Evolutionary conservation across 108 stramenopile genomes (phyloP), one percentile per base, ranked within the genome.

Genomic region (Cyclotella atomus): DNA sequence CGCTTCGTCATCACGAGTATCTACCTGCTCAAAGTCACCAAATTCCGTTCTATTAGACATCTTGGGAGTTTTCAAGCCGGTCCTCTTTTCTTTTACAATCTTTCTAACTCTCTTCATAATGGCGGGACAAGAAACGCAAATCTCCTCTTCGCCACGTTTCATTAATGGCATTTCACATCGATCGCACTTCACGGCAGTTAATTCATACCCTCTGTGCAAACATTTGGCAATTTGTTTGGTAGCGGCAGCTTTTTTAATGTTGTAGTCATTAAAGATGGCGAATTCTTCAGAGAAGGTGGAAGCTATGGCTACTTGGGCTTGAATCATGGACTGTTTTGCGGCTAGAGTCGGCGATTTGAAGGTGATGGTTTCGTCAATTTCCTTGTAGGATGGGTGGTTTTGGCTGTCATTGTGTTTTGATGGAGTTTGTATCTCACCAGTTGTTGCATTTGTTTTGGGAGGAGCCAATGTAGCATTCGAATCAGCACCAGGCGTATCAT

Each of bases 161-260:
- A 75, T 82, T 71, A 71, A 55, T 0, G 81, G 81, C 81, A 82
- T 82, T 41, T 54, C 59, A 55, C 81, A 75, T 36, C 69, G 65
- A 35, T 71, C 63, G 49, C 81, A 82, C 59, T 63, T 54, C 34
- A 59, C 23, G 1, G 53, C 21, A 7, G 68, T 66, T 29, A 82
- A 54, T 62, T 82, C 70, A 38, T 65, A 62, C 29, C 49, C 53
- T 59, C 41, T 75, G 35, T 52, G 52, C 24, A 82, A 64, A 32
- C 67, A 52, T 36, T 71, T 82, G 64, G 69, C 62, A n/a, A 82
- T 75, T 75, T 68, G 43, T 53, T 66, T 70, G 33, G 68, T 82
- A 23, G 81, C 81, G 9, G 68, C 61, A 5, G 64, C 81, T 45
- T 71, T 82, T 25, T 65, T 71, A 9, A 71, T 38, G 0, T 63